Evolutionary conservation across 1,139 yeast species (phyloP), one percentile per base, ranked within the genome.

Genomic region (Yamadazyma dendronema): DNA sequence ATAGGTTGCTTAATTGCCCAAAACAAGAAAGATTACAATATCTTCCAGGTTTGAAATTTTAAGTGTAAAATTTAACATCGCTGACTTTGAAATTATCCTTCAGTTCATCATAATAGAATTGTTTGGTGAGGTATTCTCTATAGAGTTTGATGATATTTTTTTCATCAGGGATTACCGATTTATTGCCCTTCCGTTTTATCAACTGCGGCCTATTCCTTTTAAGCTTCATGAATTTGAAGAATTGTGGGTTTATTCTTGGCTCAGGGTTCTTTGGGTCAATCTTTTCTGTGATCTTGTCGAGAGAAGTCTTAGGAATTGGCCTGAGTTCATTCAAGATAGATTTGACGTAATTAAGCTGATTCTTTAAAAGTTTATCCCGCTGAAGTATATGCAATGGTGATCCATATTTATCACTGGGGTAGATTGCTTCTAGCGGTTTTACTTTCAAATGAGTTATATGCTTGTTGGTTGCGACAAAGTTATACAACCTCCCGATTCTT

Each of bases 1-100:
- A 47, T 42, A 32, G 75, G 70, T 1, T 74, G 77, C 45, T 41
- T 75, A 19, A 47, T 75, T 17, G 77, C 72, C 37, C 42, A 53
- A 2, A 59, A 64, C 28, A 57, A 59, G 35, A 65, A 65, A 38
- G 61, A 61, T 31, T 76, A 73, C 49, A 41, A 58, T 8, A 57
- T 73, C 3, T 57, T 72, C 32, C 48, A 45, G 31, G 33, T 50
- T n/a, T 42, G 22, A 39, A 26, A 17, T 39, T 41, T 16, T 13
- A 35, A 8, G 35, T 29, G 17, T 40, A 40, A 30, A 30, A 34
- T 17, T 15, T 16, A 10, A 34, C 24, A 4, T 31, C 31, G 17
- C 39, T 39, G 11, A 31, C 12, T 16, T 25, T 22, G 17, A 26
- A 37, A 9, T n/a, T n/a, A 7, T 30, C 29, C 10, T 17, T 30